Evolutionary conservation across 176 grass and related monocot species (phyloP).

Genomic region (Aegilops longissima): DNA sequence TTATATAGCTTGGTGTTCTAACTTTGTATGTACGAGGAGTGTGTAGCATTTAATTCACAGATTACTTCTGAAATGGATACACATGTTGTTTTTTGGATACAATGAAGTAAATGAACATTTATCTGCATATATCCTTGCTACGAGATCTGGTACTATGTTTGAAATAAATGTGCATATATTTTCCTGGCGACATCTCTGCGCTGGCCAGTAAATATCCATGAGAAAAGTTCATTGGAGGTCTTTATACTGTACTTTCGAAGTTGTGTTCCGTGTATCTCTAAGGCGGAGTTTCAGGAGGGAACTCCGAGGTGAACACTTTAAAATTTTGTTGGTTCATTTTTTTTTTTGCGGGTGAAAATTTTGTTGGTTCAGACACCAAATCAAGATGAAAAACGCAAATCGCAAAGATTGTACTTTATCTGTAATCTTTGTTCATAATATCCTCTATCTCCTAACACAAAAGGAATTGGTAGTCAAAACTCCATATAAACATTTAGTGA

Average conservation of each 20-base stretch:
- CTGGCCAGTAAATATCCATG: not conserved
- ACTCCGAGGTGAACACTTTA: not conserved
- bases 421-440: not conserved
- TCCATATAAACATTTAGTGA: no score
- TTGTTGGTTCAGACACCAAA: not conserved
- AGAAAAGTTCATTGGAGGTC: not conserved
- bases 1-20: not conserved
- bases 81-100: not conserved
- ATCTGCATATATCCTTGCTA: not conserved
- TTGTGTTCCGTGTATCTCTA: not conserved
- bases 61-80: not conserved
- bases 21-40: not conserved
- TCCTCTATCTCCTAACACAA: no score
- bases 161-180: not conserved
- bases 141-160: not conserved
- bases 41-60: not conserved
- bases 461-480: no score
- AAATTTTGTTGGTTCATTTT: not conserved
- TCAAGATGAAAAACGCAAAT: not conserved
- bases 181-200: not conserved
- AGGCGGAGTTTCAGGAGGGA: not conserved
- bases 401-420: not conserved
- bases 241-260: not conserved
- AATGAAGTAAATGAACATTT: not conserved
- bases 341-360: not conserved